Conservation (phyloP, 352 stramenopile genomes). For the Elongisporangium undulatum region DNA sequence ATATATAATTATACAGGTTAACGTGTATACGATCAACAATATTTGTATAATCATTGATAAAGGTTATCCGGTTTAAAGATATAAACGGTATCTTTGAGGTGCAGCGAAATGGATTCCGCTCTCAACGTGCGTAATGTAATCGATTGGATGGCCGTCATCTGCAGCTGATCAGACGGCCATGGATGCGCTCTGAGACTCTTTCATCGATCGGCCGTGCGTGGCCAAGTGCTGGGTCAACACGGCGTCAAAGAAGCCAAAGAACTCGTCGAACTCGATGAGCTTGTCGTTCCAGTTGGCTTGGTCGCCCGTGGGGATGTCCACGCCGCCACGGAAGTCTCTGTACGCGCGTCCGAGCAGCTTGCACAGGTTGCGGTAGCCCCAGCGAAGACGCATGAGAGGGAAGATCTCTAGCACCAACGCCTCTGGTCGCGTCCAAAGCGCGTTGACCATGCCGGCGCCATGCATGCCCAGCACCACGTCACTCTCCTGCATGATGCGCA, state of each 20-base stretch:
- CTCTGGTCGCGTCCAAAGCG: slow-evolving; percentile 22
- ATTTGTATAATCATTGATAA: neutral
- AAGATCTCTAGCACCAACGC: slow-evolving; percentile 37
- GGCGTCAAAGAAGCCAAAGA: slow-evolving; percentile 43
- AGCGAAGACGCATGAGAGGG: slow-evolving; percentile 31
- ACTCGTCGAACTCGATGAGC: slow-evolving; percentile 39
- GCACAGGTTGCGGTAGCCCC: slow-evolving; percentile 76
- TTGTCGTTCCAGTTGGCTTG: slow-evolving; percentile 42
- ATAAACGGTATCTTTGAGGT: no score
- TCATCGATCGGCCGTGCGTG: neutral
- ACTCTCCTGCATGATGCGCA: slow-evolving; percentile 20
- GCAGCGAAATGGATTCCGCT: neutral
- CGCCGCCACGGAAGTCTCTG: slow-evolving; percentile 41
- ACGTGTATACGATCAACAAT: no score
- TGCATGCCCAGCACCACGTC: slow-evolving; percentile 42
- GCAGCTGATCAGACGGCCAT: neutral
- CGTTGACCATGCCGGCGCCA: slow-evolving; percentile 32
- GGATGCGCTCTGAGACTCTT: neutral
- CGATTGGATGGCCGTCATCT: neutral
- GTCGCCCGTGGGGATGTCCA: slow-evolving; percentile 20
- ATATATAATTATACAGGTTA: no score
- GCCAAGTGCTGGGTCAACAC: slow-evolving; percentile 15
- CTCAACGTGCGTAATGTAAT: neutral
- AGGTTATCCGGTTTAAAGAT: no score
- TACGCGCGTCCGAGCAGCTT: slow-evolving; percentile 65